Percentiles rank a stretch among this genome's conserved stretches.
These are phyloP conservation scores for Xylogone sp. DNA, from an alignment of 2,329 filamentous ascomycete genomes.

Conservation along the genomic window DNA sequence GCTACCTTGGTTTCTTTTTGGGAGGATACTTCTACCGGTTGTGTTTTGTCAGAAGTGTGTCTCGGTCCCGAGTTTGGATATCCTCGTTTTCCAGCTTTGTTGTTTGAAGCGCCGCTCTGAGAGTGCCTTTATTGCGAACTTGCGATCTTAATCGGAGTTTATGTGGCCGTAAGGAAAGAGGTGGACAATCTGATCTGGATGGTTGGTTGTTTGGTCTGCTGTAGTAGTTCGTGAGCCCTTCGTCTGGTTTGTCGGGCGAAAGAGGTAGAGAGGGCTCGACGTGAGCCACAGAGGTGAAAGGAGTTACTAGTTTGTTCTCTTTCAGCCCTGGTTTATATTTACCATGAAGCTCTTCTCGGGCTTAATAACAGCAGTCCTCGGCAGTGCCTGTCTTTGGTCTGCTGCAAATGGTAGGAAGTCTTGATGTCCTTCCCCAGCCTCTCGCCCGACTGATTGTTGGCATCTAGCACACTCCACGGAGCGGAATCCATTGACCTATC, in stretches of 20 bases:
- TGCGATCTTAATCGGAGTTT: too few species aligned
- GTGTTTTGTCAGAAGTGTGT: too few species aligned
- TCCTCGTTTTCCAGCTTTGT: too few species aligned
- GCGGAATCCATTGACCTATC: conserved; percentile 71
- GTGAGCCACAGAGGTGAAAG: not conserved
- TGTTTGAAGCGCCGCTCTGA: too few species aligned
- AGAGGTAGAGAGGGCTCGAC: not conserved
- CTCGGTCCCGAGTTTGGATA: too few species aligned
- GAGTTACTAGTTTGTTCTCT: not conserved
- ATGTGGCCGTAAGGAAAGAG: too few species aligned
- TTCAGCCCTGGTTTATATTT: not conserved
- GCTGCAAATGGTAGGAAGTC: conserved; percentile 14
- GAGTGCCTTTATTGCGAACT: too few species aligned
- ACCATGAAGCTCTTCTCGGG: not conserved
- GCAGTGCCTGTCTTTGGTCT: conserved; percentile 17
- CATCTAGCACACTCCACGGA: conserved; percentile 63
- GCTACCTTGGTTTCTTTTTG: too few species aligned
- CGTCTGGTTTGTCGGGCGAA: not conserved
- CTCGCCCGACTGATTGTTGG: conserved; percentile 4
- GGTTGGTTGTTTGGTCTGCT: too few species aligned
- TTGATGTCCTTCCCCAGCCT: not conserved
- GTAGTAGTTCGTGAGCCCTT: too few species aligned
- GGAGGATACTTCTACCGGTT: too few species aligned
- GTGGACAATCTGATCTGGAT: too few species aligned
- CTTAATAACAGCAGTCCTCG: conserved; percentile 16